Evolutionary conservation across 208 protist species (phyloP), one percentile per base, ranked within the genome.

Genomic region (Endotrypanum monterogeii): DNA sequence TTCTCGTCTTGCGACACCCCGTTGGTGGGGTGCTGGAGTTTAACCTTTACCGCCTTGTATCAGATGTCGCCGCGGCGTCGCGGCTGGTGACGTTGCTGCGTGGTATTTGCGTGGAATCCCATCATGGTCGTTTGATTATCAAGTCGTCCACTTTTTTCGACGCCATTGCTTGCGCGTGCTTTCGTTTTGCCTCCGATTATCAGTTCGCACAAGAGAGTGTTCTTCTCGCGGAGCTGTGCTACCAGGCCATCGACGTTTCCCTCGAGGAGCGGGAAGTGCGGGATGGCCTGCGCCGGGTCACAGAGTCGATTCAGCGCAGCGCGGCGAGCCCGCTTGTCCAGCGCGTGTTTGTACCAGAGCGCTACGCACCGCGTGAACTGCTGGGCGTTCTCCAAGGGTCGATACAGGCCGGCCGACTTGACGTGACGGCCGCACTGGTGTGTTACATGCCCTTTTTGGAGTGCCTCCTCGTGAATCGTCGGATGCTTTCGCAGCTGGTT

Each of bases 361-460:
- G 85, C 14, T 93, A 94, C 79, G 65, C 83, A 2, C 79, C 89
- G 1, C 81, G 74, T 5, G 89, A 94, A 68, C 77, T 94, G 23
- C 60, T 96, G 14, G 75, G 83, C n/a, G 68, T 95, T 3, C 77
- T 97, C 63, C 83, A 94, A 50, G 75, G 85, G 44, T 78, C 87
- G 14, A 60, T 90, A 48, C 83, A 79, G n/a, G 85, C 86, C 4
- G 73, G 82, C 16, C 83, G 86, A 2, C 76, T 82, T 28, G 93
- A 95, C 32, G 67, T 93, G 18, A 76, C 84, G 6, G 73, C 78
- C 3, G 71, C 78, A 14, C 63, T 96, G 1, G 74, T 79, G 8
- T 69, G 78, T 44, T 89, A 96, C 75, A 58, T 97, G 12, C 87
- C 87, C 7, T 93, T 93, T 60, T 50, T 97, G n/a, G 90, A 95